Percentiles rank a stretch among this genome's conserved stretches.
Evolutionary conservation across 2,329 filamentous ascomycete species (phyloP).

Genomic region (Acrocalymma vagum): DNA sequence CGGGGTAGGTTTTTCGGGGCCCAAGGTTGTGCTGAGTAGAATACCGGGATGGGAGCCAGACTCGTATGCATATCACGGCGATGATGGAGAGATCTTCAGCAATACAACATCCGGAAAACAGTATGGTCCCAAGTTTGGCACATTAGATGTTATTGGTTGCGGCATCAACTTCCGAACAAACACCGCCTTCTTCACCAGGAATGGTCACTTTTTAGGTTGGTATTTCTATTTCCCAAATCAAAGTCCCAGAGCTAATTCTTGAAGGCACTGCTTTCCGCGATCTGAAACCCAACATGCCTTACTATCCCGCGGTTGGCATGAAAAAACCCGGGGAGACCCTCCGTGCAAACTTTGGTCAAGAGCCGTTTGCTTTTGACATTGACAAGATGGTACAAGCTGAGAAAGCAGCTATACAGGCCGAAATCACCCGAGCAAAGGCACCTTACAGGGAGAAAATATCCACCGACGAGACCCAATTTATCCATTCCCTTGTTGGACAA

Average conservation of each 20-base stretch:
- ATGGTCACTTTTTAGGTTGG: slow-evolving; percentile 67
- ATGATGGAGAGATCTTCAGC: slow-evolving; percentile 71
- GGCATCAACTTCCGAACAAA: slow-evolving; percentile 71
- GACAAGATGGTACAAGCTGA: slow-evolving; percentile 73
- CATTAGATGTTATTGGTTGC: slow-evolving; percentile 69
- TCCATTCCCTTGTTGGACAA: slow-evolving; percentile 85
- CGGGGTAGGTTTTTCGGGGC: slow-evolving; percentile 68
- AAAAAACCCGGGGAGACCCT: slow-evolving; percentile 69
- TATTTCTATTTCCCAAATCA: slow-evolving; percentile 38
- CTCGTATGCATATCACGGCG: slow-evolving; percentile 73
- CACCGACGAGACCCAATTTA: slow-evolving; percentile 76
- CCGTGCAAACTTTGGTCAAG: slow-evolving; percentile 70
- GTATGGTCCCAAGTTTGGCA: slow-evolving; percentile 68
- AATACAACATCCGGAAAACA: slow-evolving; percentile 64
- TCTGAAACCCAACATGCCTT: slow-evolving; percentile 69
- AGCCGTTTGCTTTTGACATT: slow-evolving; percentile 89
- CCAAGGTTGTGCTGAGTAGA: slow-evolving; percentile 66
- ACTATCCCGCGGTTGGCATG: slow-evolving; percentile 70
- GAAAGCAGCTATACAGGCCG: slow-evolving; percentile 43
- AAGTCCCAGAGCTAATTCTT: slow-evolving; percentile 16
- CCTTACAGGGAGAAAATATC: slow-evolving; percentile 23
- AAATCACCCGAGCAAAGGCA: slow-evolving; percentile 34
- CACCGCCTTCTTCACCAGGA: slow-evolving; percentile 72
- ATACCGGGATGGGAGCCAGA: slow-evolving; percentile 72
- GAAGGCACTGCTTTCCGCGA: slow-evolving; percentile 76